Percentiles rank a stretch among this genome's conserved stretches.
phyloP scores from a whole-genome alignment of 2,329 filamentous ascomycete genomes.

The Pseudopithomyces chartarum region DNA sequence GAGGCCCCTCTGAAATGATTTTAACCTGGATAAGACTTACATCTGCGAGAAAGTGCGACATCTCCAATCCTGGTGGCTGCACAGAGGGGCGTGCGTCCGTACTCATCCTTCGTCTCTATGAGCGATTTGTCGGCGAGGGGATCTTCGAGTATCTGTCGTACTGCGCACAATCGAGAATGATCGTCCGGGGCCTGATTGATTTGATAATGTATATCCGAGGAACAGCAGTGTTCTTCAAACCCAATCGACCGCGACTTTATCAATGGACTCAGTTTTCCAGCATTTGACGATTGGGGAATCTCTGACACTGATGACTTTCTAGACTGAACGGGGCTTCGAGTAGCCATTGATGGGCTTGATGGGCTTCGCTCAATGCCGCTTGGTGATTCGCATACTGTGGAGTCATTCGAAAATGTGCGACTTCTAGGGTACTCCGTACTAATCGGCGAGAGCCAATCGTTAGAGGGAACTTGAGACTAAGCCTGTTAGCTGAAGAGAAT shows the following conservation, averaged over 20 bases:
- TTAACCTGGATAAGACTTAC: background rate
- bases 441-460: background rate
- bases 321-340: conserved; percentile 9
- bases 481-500: background rate
- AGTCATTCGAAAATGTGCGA: conserved; percentile 13
- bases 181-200: conserved; percentile 10
- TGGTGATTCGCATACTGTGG: conserved; percentile 11
- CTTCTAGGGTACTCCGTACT: background rate
- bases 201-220: conserved; percentile 17
- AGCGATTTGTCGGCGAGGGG: conserved; percentile 11
- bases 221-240: background rate
- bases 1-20: background rate
- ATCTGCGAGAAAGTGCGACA: conserved; percentile 13
- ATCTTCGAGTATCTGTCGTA: conserved; percentile 10
- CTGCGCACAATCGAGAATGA: conserved; percentile 1
- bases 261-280: conserved; percentile 8
- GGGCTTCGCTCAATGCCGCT: conserved; percentile 1
- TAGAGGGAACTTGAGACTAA: background rate
- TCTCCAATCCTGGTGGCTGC: conserved; percentile 19
- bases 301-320: conserved; percentile 9
- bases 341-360: conserved; percentile 10
- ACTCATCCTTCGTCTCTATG: conserved; percentile 15
- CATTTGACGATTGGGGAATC: background rate
- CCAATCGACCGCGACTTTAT: background rate
- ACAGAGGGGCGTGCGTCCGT: conserved; percentile 20